Conservation (phyloP, 129 eudicot genomes). For the Saussurea involucrata region DNA sequence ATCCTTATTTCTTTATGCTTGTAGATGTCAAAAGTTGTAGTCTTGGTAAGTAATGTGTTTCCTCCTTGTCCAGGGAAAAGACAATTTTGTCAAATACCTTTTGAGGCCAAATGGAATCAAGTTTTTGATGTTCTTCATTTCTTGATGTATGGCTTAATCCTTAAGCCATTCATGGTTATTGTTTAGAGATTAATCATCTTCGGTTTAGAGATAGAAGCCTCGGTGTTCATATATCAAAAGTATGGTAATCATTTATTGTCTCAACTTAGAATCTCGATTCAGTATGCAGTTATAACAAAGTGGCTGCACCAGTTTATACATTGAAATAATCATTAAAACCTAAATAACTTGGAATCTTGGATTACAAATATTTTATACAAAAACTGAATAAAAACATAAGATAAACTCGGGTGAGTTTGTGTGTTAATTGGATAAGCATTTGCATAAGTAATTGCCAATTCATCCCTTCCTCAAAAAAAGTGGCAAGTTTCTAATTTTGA, state of each 20-base stretch:
- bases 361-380: not conserved
- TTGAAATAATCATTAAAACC: not conserved
- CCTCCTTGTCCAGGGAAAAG: no score
- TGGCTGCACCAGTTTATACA: not conserved
- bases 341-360: not conserved
- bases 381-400: not conserved
- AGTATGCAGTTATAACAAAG: not conserved
- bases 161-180: no score
- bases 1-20: no score
- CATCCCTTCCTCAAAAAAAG: not conserved
- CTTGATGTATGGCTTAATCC: no score
- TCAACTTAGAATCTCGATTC: not conserved
- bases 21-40: no score
- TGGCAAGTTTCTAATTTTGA: not conserved
- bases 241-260: conserved; percentile 13
- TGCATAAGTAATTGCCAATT: not conserved
- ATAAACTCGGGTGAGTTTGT: not conserved
- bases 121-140: no score
- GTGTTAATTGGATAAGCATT: not conserved
- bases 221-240: conserved; percentile 95
- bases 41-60: no score
- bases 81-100: no score
- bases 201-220: conserved; percentile 88
- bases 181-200: no score
- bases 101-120: no score